A percentile compares a stretch with the other conserved stretches of the same genome.
These are phyloP conservation scores for Hypericum perforatum DNA, from an alignment of 345 rosid species.

Conservation along the genomic window DNA sequence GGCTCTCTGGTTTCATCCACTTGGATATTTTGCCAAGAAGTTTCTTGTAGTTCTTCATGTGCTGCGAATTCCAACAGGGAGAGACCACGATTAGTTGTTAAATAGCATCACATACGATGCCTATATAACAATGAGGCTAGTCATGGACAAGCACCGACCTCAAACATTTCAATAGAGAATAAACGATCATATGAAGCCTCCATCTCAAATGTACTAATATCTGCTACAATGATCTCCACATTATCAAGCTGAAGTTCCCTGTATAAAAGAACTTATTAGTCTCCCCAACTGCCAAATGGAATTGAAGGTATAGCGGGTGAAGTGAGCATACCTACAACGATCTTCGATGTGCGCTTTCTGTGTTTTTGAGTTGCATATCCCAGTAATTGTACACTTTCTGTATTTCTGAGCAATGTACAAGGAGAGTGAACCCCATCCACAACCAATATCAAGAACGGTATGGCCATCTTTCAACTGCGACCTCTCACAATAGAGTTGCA, in stretches of 20 bases:
- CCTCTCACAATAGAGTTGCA: constrained; percentile 66
- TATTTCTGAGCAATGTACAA: constrained; percentile 60
- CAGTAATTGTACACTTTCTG: constrained; percentile 56
- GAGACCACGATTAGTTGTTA: too few relatives aligned
- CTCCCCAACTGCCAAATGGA: background rate
- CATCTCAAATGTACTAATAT: constrained; percentile 70
- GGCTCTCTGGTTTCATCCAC: constrained; percentile 79
- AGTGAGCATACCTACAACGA: constrained; percentile 41
- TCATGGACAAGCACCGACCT: constrained; percentile 30
- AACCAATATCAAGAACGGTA: constrained; percentile 70
- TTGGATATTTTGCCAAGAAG: constrained; percentile 66
- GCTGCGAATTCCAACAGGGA: constrained; percentile 24
- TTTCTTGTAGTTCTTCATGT: constrained; percentile 72
- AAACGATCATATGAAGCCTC: constrained; percentile 58
- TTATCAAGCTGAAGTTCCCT: constrained; percentile 56
- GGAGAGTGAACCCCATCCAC: constrained; percentile 90
- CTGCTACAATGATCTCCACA: constrained; percentile 69
- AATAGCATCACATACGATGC: too few relatives aligned
- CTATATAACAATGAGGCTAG: too few relatives aligned
- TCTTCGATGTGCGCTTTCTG: constrained; percentile 62
- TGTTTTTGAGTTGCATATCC: constrained; percentile 75
- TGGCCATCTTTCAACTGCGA: constrained; percentile 63
- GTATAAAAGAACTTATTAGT: background rate
- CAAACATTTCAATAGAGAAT: constrained; percentile 81
- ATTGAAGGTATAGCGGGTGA: background rate